These are phyloP conservation scores for Leucosporidium creatinivorum DNA, from an alignment of 768 basidiomycete species.

Conservation along the genomic window DNA sequence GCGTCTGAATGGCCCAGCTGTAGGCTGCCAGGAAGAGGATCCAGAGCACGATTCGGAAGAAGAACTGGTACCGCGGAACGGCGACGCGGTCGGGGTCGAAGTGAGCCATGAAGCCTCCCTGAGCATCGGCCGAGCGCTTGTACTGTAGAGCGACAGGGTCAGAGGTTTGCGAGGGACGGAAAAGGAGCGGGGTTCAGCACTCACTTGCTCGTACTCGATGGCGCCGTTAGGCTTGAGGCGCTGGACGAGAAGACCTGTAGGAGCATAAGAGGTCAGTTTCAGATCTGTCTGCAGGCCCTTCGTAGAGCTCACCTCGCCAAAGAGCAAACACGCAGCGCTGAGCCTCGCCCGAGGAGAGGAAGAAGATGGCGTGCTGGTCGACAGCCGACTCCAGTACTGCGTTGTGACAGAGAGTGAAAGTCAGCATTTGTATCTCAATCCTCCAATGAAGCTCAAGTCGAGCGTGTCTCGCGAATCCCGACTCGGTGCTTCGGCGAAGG, in stretches of 20 bases:
- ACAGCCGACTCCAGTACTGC: constrained; percentile 34
- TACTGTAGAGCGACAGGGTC: constrained; percentile 10
- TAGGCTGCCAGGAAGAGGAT: constrained; percentile 35
- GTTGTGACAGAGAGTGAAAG: not conserved
- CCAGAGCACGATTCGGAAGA: constrained; percentile 36
- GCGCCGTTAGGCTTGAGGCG: constrained; percentile 1
- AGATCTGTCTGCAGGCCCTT: no score
- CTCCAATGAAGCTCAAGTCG: no score
- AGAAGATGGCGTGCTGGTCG: constrained; percentile 36
- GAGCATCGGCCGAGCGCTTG: constrained; percentile 12
- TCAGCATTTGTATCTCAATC: no score
- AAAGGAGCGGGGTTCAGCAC: not conserved
- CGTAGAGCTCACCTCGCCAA: constrained; percentile 27
- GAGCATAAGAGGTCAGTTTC: no score
- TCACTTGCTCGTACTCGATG: constrained; percentile 26
- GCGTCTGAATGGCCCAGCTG: constrained; percentile 35
- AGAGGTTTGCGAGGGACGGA: not conserved
- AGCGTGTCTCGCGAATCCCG: no score
- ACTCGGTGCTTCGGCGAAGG: no score
- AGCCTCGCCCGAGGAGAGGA: constrained; percentile 34
- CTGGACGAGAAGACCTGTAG: constrained; percentile 29
- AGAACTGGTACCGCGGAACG: constrained; percentile 38
- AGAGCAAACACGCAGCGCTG: constrained; percentile 36
- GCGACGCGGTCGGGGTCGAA: constrained; percentile 28
- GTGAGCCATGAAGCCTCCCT: constrained; percentile 13